Base-by-base conservation (phyloP, 208 protist species). In the Leishmania gerbilli region DNA sequence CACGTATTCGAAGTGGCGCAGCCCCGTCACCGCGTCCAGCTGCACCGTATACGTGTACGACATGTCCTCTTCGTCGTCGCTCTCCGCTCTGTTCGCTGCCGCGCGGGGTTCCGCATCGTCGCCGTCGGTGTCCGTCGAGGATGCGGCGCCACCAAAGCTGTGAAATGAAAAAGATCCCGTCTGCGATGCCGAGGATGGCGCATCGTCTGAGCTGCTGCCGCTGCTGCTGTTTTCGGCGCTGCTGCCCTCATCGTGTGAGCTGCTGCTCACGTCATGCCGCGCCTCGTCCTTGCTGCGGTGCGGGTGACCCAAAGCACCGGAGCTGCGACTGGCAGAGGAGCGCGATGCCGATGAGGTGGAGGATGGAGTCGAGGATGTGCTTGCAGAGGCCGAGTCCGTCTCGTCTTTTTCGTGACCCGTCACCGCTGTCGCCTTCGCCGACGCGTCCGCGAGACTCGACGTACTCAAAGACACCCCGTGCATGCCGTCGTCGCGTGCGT, bases 1-100 rank as follows among this genome's bases (percentile, higher is more conserved):
- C 37, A 75, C 55, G 83, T 91, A 91, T 47, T 87, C 82, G 60
- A 91, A 87, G 80, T 78, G 87, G 34, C 88, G 88, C 34, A 45
- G 71, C 55, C 67, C 60, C 8, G 84, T 82, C 24, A 82, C 78
- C 0, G 79, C 62, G 51, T 91, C 84, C n/a, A 85, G n/a, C 49
- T 85, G 84, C 24, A 81, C 85, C 3, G 67, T 78, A 81, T 89
- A 91, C 65, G 81, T n/a, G 60, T 87, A 88, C 13, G 74, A 62
- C 55, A 76, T 67, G 58, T 86, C 79, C 68, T 88, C 84, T 19
- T 83, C 75, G 0, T 74, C 79, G 47, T 53, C 37, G 51, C 51
- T 37, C 7, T n/a, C 76, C 55, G 19, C 13, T 15, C 6, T 77
- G 58, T 21, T 77, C 34, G 49, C 21, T 80, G 77, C 47, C 71